These are phyloP conservation scores for Diaporthe longicolla DNA, from an alignment of 2,329 filamentous ascomycete genomes.

Conservation along the genomic window DNA sequence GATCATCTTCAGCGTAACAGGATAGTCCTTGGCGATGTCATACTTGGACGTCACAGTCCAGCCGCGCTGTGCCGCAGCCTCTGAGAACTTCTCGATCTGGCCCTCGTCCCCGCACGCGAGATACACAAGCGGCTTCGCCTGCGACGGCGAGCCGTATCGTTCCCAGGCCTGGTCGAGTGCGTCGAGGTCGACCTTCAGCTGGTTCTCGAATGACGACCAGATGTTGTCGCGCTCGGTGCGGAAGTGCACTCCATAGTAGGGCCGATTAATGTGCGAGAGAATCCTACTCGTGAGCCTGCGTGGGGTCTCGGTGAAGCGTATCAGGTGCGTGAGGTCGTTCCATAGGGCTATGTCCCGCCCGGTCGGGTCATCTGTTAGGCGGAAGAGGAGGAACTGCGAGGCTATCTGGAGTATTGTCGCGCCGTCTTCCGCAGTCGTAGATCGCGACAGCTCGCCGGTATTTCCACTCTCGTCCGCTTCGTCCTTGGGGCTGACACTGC, in stretches of 20 bases:
- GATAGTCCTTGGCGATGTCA: constrained; percentile 46
- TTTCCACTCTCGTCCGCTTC: constrained; percentile 29
- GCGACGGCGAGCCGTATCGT: constrained; percentile 44
- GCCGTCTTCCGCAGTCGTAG: constrained; percentile 40
- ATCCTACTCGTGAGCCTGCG: constrained; percentile 48
- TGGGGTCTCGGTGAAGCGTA: constrained; percentile 50
- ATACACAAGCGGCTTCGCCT: constrained; percentile 50
- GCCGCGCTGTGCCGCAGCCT: constrained; percentile 49
- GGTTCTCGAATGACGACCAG: constrained; percentile 53
- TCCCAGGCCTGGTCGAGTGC: constrained; percentile 52
- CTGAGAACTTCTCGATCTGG: constrained; percentile 50
- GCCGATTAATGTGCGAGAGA: constrained; percentile 45
- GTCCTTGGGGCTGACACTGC: constrained; percentile 28
- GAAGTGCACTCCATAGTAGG: constrained; percentile 55
- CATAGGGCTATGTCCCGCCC: constrained; percentile 51
- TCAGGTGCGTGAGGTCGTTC: constrained; percentile 52
- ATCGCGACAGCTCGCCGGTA: constrained; percentile 35
- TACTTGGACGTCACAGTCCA: constrained; percentile 55
- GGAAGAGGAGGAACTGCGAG: constrained; percentile 52
- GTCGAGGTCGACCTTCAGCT: constrained; percentile 53
- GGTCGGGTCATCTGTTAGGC: constrained; percentile 55
- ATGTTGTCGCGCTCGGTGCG: constrained; percentile 55
- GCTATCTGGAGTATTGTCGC: constrained; percentile 51
- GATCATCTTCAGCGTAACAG: constrained; percentile 44
- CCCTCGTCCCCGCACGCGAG: constrained; percentile 53